Conservation (phyloP, 257 asterid species). For the Ophiorrhiza pumila region DNA sequence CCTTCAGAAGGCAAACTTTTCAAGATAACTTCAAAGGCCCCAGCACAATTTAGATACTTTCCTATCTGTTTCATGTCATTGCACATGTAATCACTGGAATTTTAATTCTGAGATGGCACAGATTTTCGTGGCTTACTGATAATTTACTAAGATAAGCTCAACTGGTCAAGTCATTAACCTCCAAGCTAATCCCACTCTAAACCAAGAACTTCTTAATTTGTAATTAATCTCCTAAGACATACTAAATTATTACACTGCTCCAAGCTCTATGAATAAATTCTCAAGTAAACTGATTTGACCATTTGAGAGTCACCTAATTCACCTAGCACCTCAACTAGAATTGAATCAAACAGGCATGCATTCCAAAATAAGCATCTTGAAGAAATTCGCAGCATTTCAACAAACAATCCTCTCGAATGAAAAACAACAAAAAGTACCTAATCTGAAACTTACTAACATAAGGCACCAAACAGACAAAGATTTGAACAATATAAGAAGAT, state of each 20-base stretch:
- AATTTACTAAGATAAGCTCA: background rate
- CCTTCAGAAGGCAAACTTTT: background rate
- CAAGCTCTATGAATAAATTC: background rate
- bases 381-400: background rate
- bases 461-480: background rate
- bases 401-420: background rate
- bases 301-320: background rate
- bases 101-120: background rate
- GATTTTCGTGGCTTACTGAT: background rate
- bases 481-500: background rate
- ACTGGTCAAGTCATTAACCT: background rate
- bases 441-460: background rate
- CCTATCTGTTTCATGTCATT: background rate
- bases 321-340: background rate
- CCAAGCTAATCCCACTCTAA: background rate
- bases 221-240: background rate
- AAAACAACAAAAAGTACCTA: background rate
- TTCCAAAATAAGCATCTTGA: background rate
- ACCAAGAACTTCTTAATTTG: background rate
- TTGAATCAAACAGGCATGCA: background rate
- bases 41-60: background rate
- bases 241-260: background rate
- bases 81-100: background rate
- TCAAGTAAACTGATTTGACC: background rate
- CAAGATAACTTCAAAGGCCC: slow-evolving; percentile 1